phyloP scores from a whole-genome alignment of 495 filamentous ascomycete species.

The Pyrenula massariospora region DNA sequence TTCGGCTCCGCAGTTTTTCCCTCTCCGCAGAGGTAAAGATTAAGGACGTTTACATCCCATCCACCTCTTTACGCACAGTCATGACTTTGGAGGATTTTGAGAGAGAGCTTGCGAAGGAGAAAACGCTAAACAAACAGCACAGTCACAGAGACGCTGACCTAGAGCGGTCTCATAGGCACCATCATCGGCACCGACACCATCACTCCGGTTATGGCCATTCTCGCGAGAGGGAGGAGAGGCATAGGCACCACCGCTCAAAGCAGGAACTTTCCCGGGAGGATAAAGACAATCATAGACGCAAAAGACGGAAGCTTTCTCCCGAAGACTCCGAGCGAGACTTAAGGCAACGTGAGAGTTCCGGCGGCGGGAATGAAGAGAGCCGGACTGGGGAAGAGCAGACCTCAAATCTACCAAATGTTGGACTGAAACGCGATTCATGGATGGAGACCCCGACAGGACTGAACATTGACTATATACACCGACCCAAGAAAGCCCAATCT shows the following conservation, averaged over 20 bases:
- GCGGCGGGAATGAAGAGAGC: slow-evolving; percentile 14
- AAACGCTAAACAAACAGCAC: slow-evolving; percentile 40
- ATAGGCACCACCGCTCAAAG: slow-evolving; percentile 15
- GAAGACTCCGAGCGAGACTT: slow-evolving; percentile 25
- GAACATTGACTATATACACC: slow-evolving; percentile 77
- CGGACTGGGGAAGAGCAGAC: slow-evolving; percentile 7
- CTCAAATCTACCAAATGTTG: neutral
- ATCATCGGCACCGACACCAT: slow-evolving; percentile 28
- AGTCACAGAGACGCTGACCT: slow-evolving; percentile 27
- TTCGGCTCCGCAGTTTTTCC: neutral
- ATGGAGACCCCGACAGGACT: slow-evolving; percentile 79
- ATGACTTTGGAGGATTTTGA: slow-evolving; percentile 47
- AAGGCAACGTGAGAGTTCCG: slow-evolving; percentile 24
- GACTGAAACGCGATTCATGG: slow-evolving; percentile 69
- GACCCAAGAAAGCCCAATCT: slow-evolving; percentile 29
- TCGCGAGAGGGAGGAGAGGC: slow-evolving; percentile 27
- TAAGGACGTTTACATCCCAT: too few species aligned
- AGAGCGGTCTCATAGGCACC: slow-evolving; percentile 30
- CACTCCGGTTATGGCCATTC: slow-evolving; percentile 34
- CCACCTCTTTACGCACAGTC: too few species aligned
- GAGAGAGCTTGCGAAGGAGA: slow-evolving; percentile 31
- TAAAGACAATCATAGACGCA: slow-evolving; percentile 38
- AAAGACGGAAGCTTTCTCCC: slow-evolving; percentile 26
- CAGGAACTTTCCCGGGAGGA: slow-evolving; percentile 15
- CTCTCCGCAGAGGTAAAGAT: too few species aligned